Base-by-base conservation (phyloP, 2,329 filamentous ascomycete species). In the Exophiala sp. region DNA sequence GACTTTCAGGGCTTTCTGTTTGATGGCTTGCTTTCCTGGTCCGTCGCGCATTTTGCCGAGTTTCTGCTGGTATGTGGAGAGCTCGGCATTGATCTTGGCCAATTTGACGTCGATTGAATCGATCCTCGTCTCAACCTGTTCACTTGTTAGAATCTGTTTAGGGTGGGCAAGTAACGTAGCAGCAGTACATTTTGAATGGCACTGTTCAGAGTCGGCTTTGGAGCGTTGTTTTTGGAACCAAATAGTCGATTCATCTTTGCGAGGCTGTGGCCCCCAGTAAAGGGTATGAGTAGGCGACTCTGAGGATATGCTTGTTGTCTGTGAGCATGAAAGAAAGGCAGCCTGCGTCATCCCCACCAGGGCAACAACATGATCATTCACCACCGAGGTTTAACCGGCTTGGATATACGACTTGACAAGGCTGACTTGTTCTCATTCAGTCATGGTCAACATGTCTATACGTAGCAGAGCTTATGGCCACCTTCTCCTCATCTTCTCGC, bases 41-140 rank as follows among this genome's bases (percentile, higher is more conserved):
- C 94, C 94, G 61, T 96, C 91, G 72, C 91, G 90, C 91, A 97
- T 95, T 69, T 91, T 92, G 65, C 84, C 73, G 32, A 97, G 85
- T 67, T 92, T 91, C 62, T 85, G 77, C 73, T 96, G 91, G 78
- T 96, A 95, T 58, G 87, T 86, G 12, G 84, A 79, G 3, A 99
- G 87, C 71, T 97, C 92, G 65, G 88, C 86, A 74, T 95, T 96
- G 66, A 96, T 83, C 60, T 90, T 87, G 57, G 91, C 88, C 65
- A 97, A 88, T 70, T 97, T 96, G 59, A 96, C 91, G 75, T 97
- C 94, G 76, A 96, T 86, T 61, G 83, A 86, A 68, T 90, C 85
- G 71, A 96, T 83, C 46, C 91, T 84, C 56, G 83, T 82, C 77
- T 96, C 91, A 68, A 88, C 81, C 85, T 88, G 61, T 38, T 42